Evolutionary conservation across 306 rosid genomes (phyloP).

Genomic region (Prinsepia uniflora): DNA sequence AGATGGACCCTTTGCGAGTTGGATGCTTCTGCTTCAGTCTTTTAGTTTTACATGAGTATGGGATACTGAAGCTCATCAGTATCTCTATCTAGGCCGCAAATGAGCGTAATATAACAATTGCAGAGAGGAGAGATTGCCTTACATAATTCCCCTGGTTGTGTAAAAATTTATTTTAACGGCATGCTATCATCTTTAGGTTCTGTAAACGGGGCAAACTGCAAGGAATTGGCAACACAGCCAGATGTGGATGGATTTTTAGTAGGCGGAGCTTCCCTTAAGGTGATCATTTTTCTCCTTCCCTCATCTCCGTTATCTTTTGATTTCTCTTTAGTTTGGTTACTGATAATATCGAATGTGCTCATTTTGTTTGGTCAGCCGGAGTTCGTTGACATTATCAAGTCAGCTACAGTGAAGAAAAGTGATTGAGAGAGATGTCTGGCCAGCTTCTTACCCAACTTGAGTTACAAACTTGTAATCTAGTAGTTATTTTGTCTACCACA

Average conservation of each 20-base stretch:
- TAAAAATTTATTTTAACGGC: not conserved
- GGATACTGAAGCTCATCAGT: not conserved
- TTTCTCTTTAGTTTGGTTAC: conserved; percentile 17
- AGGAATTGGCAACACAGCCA: conserved; percentile 72
- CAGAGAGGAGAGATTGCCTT: not conserved
- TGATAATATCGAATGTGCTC: not conserved
- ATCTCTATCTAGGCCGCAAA: not conserved
- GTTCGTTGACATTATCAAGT: conserved; percentile 77
- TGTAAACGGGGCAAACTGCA: conserved; percentile 83
- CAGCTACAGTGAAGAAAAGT: conserved; percentile 67
- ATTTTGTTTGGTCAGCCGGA: conserved; percentile 45
- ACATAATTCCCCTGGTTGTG: not conserved
- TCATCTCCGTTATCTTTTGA: conserved; percentile 5
- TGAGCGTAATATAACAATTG: not conserved
- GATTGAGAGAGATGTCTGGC: conserved; percentile 25
- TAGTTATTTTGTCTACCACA: not conserved
- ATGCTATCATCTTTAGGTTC: conserved; percentile 50
- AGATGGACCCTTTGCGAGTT: not conserved
- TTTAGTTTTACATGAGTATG: not conserved
- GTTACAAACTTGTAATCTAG: not conserved
- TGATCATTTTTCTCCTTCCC: not conserved
- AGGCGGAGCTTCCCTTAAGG: conserved; percentile 95
- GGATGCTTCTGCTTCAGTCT: not conserved
- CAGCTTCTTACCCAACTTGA: conserved; percentile 15
- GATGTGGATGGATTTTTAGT: conserved; percentile 95